A percentile compares a stretch with the other conserved stretches of the same genome.
Evolutionary conservation across 495 filamentous ascomycete species (phyloP).

Genomic region (Hyaloscypha hepaticicola): DNA sequence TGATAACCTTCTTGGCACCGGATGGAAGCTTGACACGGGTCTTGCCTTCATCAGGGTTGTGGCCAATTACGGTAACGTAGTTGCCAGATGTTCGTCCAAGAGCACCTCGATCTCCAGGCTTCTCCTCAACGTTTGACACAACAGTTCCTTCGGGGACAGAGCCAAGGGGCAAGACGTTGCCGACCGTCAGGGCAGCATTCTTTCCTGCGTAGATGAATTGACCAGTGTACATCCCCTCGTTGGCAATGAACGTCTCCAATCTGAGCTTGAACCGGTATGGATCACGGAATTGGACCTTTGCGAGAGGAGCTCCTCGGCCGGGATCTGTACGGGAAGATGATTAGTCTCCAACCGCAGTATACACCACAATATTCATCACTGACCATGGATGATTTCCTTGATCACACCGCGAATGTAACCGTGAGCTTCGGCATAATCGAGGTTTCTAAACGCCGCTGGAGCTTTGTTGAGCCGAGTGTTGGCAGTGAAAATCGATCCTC

Average conservation of each 20-base stretch:
- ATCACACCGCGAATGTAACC: slow-evolving; percentile 95
- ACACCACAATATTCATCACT: not conserved
- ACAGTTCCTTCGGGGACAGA: slow-evolving; percentile 98
- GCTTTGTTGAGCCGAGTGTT: slow-evolving; percentile 85
- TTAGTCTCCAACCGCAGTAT: not conserved
- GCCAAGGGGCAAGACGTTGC: slow-evolving; percentile 92
- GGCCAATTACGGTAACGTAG: slow-evolving; percentile 98
- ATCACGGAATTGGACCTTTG: slow-evolving; percentile 93
- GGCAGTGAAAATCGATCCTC: slow-evolving; percentile 86
- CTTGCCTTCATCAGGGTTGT: slow-evolving; percentile 99
- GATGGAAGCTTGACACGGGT: slow-evolving; percentile 98
- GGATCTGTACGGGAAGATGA: slow-evolving; percentile 47
- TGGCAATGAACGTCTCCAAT: slow-evolving; percentile 98
- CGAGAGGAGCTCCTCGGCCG: slow-evolving; percentile 95
- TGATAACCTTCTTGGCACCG: slow-evolving; percentile 98
- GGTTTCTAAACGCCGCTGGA: slow-evolving; percentile 84
- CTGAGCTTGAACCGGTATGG: slow-evolving; percentile 86
- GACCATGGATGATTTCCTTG: slow-evolving; percentile 95
- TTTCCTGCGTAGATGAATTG: slow-evolving; percentile 99
- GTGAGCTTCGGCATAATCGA: slow-evolving; percentile 94
- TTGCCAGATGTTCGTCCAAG: slow-evolving; percentile 96
- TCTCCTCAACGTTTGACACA: slow-evolving; percentile 98
- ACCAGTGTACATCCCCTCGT: slow-evolving; percentile 99
- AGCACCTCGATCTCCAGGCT: slow-evolving; percentile 92
- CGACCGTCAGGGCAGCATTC: slow-evolving; percentile 91